phyloP scores from a whole-genome alignment of 78 protist genomes.

The Chrysochromulina parva region DNA sequence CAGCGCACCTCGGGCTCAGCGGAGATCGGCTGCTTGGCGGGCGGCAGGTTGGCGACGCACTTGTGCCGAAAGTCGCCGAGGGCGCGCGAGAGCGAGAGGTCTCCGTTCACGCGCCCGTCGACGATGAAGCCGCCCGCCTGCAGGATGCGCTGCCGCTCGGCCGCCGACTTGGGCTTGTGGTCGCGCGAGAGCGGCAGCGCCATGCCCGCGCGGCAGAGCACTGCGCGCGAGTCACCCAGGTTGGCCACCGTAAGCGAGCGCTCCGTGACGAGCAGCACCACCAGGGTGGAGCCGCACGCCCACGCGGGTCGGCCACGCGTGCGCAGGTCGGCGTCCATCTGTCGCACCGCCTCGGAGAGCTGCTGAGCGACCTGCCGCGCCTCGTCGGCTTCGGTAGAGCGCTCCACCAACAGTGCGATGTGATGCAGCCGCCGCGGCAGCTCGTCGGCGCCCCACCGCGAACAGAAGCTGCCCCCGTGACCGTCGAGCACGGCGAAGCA shows the following conservation, averaged over 20 bases:
- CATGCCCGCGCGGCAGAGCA: constrained; percentile 56
- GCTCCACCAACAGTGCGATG: background rate
- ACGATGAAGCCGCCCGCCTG: constrained; percentile 66
- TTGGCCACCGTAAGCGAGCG: constrained; percentile 38
- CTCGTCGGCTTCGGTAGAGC: background rate
- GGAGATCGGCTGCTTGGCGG: background rate
- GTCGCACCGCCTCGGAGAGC: background rate
- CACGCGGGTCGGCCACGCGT: background rate
- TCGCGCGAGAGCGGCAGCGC: constrained; percentile 34
- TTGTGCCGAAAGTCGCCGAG: constrained; percentile 77
- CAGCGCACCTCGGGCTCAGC: background rate
- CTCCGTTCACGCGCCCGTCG: constrained; percentile 72
- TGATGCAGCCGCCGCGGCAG: constrained; percentile 3
- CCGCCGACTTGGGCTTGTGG: constrained; percentile 37
- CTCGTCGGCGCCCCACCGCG: background rate
- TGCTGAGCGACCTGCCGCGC: background rate
- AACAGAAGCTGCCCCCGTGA: constrained; percentile 14
- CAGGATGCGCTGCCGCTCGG: constrained; percentile 20
- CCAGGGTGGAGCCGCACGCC: background rate
- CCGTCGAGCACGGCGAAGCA: constrained; percentile 7
- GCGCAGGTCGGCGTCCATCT: background rate
- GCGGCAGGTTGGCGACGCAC: background rate
- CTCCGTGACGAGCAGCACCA: background rate
- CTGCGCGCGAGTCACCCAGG: constrained; percentile 63
- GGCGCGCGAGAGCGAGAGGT: constrained; percentile 73